Percentiles rank a stretch among this genome's conserved stretches.
These are phyloP conservation scores for Ganoderma meredithae DNA, from an alignment of 1,284 basidiomycete genomes.

Conservation along the genomic window DNA sequence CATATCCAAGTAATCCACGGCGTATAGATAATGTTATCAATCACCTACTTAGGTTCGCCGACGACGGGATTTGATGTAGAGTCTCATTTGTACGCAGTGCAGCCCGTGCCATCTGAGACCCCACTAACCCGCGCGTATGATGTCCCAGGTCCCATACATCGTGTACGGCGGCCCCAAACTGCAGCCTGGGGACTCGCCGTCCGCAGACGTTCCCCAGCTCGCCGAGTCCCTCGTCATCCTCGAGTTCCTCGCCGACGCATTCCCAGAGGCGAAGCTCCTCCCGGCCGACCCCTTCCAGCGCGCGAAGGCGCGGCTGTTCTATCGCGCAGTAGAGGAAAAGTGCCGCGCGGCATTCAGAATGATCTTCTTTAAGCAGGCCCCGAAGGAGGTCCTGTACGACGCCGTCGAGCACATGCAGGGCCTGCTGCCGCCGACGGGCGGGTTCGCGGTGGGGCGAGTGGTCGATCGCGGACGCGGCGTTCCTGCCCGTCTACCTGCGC, in stretches of 20 bases:
- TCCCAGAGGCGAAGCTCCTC: slow-evolving; percentile 53
- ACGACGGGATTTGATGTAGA: too few species aligned
- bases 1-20: too few species aligned
- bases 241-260: slow-evolving; percentile 66
- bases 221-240: slow-evolving; percentile 61
- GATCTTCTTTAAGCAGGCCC: slow-evolving; percentile 43
- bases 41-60: too few species aligned
- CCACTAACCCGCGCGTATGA: neutral
- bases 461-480: slow-evolving; percentile 61
- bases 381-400: slow-evolving; percentile 48
- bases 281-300: slow-evolving; percentile 60
- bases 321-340: slow-evolving; percentile 56
- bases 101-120: slow-evolving; percentile 17
- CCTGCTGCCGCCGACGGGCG: slow-evolving; percentile 31
- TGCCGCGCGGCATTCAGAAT: slow-evolving; percentile 35
- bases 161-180: slow-evolving; percentile 65
- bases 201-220: slow-evolving; percentile 61
- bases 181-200: slow-evolving; percentile 55
- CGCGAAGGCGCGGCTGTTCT: slow-evolving; percentile 66
- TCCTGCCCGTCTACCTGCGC: slow-evolving; percentile 47
- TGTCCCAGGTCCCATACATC: slow-evolving; percentile 50
- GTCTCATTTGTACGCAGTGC: too few species aligned
- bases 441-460: slow-evolving; percentile 44
- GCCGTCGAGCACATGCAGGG: slow-evolving; percentile 42
- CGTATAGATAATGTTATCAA: too few species aligned